A percentile compares a stretch with the other conserved stretches of the same genome.
These are phyloP conservation scores for Trichoderma sp. DNA, from an alignment of 2,329 filamentous ascomycete genomes.

Conservation along the genomic window DNA sequence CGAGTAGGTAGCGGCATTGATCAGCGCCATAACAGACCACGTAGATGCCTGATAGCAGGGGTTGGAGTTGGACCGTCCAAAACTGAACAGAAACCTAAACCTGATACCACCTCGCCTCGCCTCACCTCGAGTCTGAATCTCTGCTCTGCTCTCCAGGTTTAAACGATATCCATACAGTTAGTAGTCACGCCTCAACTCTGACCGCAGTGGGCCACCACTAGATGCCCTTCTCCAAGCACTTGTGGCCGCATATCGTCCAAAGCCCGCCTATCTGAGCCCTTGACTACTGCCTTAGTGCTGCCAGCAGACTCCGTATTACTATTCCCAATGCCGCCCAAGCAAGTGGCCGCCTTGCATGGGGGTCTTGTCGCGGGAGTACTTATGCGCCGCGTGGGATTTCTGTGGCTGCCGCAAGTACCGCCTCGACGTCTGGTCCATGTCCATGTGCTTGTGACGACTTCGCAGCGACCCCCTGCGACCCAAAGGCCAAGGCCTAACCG, in stretches of 20 bases:
- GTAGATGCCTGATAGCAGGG: slow-evolving; percentile 1
- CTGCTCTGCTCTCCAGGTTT: not conserved
- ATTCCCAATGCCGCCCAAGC: slow-evolving; percentile 12
- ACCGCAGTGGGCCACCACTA: slow-evolving; percentile 1
- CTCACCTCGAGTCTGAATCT: not conserved
- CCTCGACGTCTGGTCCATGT: not conserved
- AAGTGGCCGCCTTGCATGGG: slow-evolving; percentile 1
- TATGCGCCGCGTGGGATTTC: not conserved
- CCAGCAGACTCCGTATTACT: slow-evolving; percentile 13
- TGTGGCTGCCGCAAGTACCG: not conserved
- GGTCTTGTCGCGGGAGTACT: not conserved
- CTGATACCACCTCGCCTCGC: not conserved
- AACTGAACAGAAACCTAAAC: not conserved
- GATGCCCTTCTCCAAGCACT: not conserved
- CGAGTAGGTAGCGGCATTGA: not conserved
- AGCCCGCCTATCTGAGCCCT: slow-evolving; percentile 16
- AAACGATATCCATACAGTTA: not conserved
- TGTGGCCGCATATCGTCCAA: not conserved
- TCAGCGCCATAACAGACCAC: not conserved
- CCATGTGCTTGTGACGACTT: not conserved
- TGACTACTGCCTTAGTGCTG: slow-evolving; percentile 9
- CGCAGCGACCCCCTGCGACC: slow-evolving; percentile 9
- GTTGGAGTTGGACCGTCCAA: not conserved
- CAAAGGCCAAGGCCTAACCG: not conserved
- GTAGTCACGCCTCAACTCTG: not conserved